Evolutionary conservation across 768 basidiomycete species (phyloP).

Genomic region (Phlebiopsis flavidoalba): DNA sequence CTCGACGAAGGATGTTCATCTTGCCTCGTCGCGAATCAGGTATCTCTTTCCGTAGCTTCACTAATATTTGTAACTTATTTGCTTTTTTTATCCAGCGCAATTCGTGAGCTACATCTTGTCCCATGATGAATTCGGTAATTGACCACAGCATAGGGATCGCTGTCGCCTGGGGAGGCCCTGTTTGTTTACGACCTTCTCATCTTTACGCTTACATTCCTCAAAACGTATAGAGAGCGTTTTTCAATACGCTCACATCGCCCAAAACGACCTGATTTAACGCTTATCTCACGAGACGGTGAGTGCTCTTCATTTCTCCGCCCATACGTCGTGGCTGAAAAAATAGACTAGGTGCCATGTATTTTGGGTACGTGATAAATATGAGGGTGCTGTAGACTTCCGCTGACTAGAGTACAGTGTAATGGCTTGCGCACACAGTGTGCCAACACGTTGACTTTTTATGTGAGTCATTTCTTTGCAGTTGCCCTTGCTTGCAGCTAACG

Average conservation of each 20-base stretch:
- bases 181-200: constrained; percentile 46
- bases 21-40: constrained; percentile 14
- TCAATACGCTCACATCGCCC: constrained; percentile 1
- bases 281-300: constrained; percentile 49
- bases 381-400: background rate
- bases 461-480: constrained; percentile 12
- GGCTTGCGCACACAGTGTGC: constrained; percentile 43
- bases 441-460: constrained; percentile 40
- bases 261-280: constrained; percentile 29
- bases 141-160: constrained; percentile 12
- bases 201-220: constrained; percentile 42
- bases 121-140: background rate
- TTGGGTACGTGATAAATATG: constrained; percentile 32
- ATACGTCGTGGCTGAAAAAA: background rate
- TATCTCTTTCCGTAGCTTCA: constrained; percentile 8
- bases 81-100: background rate
- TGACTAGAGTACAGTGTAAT: constrained; percentile 32
- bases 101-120: background rate
- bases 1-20: constrained; percentile 20
- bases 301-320: background rate
- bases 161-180: constrained; percentile 45
- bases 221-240: constrained; percentile 32
- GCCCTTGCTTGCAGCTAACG: background rate
- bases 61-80: background rate
- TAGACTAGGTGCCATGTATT: constrained; percentile 46